Evolutionary conservation across 805 yeast genomes (phyloP), one percentile per base, ranked within the genome.

Genomic region (Suhomyces canberraensis): DNA sequence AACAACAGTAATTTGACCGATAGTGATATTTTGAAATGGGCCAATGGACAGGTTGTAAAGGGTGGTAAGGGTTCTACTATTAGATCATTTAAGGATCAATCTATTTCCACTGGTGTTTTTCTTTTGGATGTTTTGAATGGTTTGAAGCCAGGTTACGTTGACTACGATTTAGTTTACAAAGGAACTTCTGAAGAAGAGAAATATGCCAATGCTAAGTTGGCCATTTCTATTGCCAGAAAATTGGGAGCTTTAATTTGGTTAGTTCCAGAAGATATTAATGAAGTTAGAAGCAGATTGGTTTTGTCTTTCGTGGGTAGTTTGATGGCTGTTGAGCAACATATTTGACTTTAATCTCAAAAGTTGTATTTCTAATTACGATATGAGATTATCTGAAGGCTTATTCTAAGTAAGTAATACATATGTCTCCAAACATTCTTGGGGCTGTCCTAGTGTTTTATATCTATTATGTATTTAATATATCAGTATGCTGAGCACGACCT

Each of bases 241-340:
- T 70, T 93, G 50, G 98, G 98, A 44, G 98, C 96, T 27, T 78
- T 93, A 59, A 93, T 93, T 55, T 93, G 97, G 97, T 75, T 93
- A 50, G 96, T 93, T n/a, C 98, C 98, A n/a, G 98, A 93, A 64
- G 98, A 93, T 68, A 93, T 93, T 54, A 85, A 82, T 53, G 98
- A 91, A 68, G 97, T 93, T 29, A 84, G 98, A 65, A 76, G 95
- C 30, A 80, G 98, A 62, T 80, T 93, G 68, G 85, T 93, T 40
- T 76, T 89, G 60, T 89, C 98, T 1, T 93, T 93, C 60, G 87
- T 93, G 44, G 98, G 97, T 36, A 87, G 96, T 34, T 77, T 93
- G 63, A 93, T 93, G 98, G 57, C 60, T 22, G 63, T 64, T 25
- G 60, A 58, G 19, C 53, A 50, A 43, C 52, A 50, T 18, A 40